These are phyloP conservation scores for Diplodia corticola DNA, from an alignment of 2,329 filamentous ascomycete species.

Conservation along the genomic window DNA sequence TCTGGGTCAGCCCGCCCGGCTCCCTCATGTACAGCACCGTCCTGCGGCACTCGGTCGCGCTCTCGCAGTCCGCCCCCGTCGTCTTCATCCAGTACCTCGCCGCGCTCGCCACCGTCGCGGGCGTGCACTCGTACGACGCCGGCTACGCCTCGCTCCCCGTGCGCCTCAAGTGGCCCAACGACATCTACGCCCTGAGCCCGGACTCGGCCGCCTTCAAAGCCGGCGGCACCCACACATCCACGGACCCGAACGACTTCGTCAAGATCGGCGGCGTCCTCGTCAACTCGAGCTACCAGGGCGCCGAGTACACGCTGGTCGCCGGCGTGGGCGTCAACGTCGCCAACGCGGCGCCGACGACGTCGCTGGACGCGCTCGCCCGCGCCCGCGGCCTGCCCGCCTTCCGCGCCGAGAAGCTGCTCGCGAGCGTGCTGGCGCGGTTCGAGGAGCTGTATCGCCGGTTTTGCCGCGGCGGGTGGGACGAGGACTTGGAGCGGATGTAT, in stretches of 20 bases:
- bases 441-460: constrained; percentile 78
- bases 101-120: constrained; percentile 81
- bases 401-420: constrained; percentile 76
- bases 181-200: constrained; percentile 60
- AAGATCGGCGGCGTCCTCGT: constrained; percentile 94
- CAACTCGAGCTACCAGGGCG: constrained; percentile 77
- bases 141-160: constrained; percentile 76
- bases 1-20: constrained; percentile 90
- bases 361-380: constrained; percentile 69
- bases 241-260: constrained; percentile 60
- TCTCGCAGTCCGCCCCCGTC: constrained; percentile 72
- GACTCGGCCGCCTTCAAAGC: not conserved
- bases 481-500: constrained; percentile 35
- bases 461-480: constrained; percentile 71
- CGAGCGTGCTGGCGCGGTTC: constrained; percentile 74
- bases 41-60: constrained; percentile 75
- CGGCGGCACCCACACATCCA: constrained; percentile 1
- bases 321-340: constrained; percentile 81
- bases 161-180: constrained; percentile 96
- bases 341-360: constrained; percentile 84
- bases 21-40: constrained; percentile 85
- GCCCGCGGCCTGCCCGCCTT: constrained; percentile 55
- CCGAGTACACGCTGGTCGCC: constrained; percentile 79
- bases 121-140: constrained; percentile 74
- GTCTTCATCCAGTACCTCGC: constrained; percentile 94